Conservation (phyloP, 1,139 yeast species). For the Wickerhamomyces sp. region DNA sequence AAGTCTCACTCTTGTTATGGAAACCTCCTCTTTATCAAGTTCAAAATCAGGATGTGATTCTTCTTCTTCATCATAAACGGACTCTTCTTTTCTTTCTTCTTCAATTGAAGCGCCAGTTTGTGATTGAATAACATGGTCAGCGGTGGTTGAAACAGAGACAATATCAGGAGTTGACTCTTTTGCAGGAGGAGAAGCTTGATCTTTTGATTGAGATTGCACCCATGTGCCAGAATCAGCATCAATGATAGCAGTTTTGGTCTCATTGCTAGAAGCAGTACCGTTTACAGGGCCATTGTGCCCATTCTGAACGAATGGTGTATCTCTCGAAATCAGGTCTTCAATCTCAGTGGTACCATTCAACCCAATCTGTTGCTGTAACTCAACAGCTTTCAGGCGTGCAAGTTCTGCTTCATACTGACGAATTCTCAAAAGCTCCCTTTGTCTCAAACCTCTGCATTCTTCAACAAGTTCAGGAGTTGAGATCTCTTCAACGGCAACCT, state of each 20-base stretch:
- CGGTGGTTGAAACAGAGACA: not conserved
- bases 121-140: not conserved
- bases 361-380: not conserved
- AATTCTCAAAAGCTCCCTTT: constrained; percentile 59
- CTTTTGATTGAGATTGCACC: not conserved
- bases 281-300: not conserved
- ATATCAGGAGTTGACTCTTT: not conserved
- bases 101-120: constrained; percentile 4
- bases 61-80: constrained; percentile 10
- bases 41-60: constrained; percentile 13
- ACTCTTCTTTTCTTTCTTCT: constrained; percentile 3
- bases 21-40: constrained; percentile 30
- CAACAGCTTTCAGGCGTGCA: constrained; percentile 6
- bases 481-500: constrained; percentile 90
- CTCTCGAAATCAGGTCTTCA: constrained; percentile 1
- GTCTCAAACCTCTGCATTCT: constrained; percentile 72
- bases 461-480: constrained; percentile 64
- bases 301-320: not conserved
- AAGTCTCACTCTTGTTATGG: constrained; percentile 27
- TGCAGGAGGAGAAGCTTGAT: not conserved
- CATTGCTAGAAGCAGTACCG: not conserved
- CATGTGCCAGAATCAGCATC: not conserved
- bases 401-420: constrained; percentile 37
- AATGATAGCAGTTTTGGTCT: not conserved
- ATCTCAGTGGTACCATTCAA: constrained; percentile 1